Evolutionary conservation across 2,329 filamentous ascomycete genomes (phyloP).

Genomic region (Sporothrix pseudoabietina): DNA sequence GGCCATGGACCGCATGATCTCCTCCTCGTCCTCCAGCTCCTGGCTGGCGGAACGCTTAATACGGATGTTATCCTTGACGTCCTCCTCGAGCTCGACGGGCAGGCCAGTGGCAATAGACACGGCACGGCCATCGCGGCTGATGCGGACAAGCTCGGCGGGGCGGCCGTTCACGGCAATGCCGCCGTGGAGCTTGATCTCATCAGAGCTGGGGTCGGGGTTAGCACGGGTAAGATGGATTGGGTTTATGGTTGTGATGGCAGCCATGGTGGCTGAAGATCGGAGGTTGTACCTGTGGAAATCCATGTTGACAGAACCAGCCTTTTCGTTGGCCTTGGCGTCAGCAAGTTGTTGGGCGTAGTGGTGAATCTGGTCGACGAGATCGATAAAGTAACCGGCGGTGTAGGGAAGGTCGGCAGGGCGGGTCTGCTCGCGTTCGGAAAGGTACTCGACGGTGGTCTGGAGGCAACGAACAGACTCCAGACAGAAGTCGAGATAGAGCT

Average conservation of each 20-base stretch:
- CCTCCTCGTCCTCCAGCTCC: conserved; percentile 75
- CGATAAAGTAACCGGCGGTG: conserved; percentile 94
- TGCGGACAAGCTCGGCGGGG: conserved; percentile 79
- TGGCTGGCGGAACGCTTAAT: conserved; percentile 70
- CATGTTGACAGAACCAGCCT: conserved; percentile 56
- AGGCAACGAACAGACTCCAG: conserved; percentile 87
- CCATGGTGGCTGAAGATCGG: neutral
- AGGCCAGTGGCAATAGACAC: conserved; percentile 75
- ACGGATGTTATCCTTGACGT: conserved; percentile 51
- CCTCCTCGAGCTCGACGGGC: conserved; percentile 59
- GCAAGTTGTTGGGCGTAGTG: conserved; percentile 85
- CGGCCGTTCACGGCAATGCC: conserved; percentile 80
- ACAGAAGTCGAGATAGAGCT: conserved; percentile 82
- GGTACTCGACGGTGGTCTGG: conserved; percentile 82
- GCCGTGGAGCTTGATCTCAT: conserved; percentile 78
- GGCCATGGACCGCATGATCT: conserved; percentile 89
- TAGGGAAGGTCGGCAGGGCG: conserved; percentile 85
- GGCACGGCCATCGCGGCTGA: conserved; percentile 76
- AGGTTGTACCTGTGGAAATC: conserved; percentile 59
- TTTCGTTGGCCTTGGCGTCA: conserved; percentile 59
- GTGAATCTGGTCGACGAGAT: conserved; percentile 90
- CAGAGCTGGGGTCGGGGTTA: conserved; percentile 45
- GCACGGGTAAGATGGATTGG: conserved; percentile 31
- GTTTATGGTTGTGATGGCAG: conserved; percentile 21
- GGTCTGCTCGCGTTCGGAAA: conserved; percentile 83